These are phyloP conservation scores for Cornus kousa DNA, from an alignment of 148 eudicot genomes.

Conservation along the genomic window DNA sequence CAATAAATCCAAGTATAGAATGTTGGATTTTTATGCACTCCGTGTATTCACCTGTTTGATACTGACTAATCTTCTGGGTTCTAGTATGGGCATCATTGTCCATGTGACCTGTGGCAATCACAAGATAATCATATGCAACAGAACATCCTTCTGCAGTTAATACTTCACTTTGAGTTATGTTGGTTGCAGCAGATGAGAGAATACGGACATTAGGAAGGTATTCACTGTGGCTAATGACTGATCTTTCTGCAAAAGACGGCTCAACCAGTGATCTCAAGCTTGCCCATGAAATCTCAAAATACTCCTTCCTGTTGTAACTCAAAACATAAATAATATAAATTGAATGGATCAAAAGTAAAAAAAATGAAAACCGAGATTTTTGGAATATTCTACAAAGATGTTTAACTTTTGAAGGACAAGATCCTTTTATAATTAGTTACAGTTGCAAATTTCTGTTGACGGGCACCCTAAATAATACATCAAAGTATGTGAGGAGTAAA, in stretches of 20 bases:
- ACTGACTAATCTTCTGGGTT: slow-evolving; percentile 30
- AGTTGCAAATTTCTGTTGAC: not conserved
- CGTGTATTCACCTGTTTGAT: slow-evolving; percentile 33
- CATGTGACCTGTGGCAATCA: slow-evolving; percentile 53
- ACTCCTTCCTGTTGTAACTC: slow-evolving; percentile 30
- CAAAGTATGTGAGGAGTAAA: too few relatives aligned
- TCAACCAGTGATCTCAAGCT: slow-evolving; percentile 28
- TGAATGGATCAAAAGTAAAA: not conserved
- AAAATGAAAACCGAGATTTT: not conserved
- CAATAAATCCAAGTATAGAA: not conserved
- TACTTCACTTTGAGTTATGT: slow-evolving; percentile 32
- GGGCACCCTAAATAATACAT: too few relatives aligned
- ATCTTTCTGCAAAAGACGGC: slow-evolving; percentile 29
- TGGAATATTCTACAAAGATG: not conserved
- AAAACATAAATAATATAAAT: not conserved
- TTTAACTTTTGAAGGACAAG: not conserved
- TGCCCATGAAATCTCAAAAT: slow-evolving; percentile 31
- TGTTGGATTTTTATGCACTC: not conserved
- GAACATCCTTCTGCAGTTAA: slow-evolving; percentile 30
- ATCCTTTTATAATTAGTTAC: not conserved
- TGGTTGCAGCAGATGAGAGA: slow-evolving; percentile 35
- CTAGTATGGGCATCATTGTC: slow-evolving; percentile 24
- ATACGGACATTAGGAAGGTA: slow-evolving; percentile 42
- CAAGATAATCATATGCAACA: slow-evolving; percentile 46
- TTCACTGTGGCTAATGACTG: slow-evolving; percentile 39